These are phyloP conservation scores for Cladophialophora immunda DNA, from an alignment of 2,329 filamentous ascomycete species.

Conservation along the genomic window DNA sequence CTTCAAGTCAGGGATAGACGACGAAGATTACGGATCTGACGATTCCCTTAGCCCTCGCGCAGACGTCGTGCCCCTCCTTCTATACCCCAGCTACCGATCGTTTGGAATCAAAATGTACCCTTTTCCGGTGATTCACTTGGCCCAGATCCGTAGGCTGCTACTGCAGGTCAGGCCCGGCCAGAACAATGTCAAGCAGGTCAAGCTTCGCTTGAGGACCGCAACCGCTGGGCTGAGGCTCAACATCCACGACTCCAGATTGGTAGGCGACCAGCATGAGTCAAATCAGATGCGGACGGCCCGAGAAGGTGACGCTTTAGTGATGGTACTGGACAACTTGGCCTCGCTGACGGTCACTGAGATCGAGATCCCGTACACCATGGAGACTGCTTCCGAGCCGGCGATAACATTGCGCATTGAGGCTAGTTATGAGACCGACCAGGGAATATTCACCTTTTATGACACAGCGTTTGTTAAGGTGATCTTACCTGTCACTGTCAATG, in stretches of 20 bases:
- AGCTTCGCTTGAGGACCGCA: constrained; percentile 69
- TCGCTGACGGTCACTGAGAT: constrained; percentile 50
- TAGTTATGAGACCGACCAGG: constrained; percentile 73
- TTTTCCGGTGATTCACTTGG: constrained; percentile 77
- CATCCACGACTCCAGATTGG: constrained; percentile 65
- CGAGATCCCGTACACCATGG: constrained; percentile 81
- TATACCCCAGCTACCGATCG: constrained; percentile 34
- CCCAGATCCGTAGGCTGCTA: constrained; percentile 79
- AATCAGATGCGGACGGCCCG: constrained; percentile 27
- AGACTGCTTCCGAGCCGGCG: constrained; percentile 74
- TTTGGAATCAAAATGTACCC: constrained; percentile 64
- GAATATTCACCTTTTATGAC: constrained; percentile 70
- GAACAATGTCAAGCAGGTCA: constrained; percentile 59
- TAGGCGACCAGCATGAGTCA: constrained; percentile 55
- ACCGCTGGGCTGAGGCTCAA: constrained; percentile 72
- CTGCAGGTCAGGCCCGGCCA: constrained; percentile 63
- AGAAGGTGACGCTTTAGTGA: constrained; percentile 34
- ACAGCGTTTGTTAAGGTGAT: constrained; percentile 73
- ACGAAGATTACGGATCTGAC: constrained; percentile 10
- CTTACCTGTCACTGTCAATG: constrained; percentile 89
- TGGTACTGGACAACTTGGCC: constrained; percentile 28
- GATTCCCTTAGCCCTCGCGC: constrained; percentile 14
- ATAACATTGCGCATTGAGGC: constrained; percentile 74
- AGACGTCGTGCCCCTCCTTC: constrained; percentile 30
- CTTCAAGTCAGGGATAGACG: constrained; percentile 25